phyloP scores from a whole-genome alignment of 495 filamentous ascomycete genomes.

The Sordaria brevicollis region DNA sequence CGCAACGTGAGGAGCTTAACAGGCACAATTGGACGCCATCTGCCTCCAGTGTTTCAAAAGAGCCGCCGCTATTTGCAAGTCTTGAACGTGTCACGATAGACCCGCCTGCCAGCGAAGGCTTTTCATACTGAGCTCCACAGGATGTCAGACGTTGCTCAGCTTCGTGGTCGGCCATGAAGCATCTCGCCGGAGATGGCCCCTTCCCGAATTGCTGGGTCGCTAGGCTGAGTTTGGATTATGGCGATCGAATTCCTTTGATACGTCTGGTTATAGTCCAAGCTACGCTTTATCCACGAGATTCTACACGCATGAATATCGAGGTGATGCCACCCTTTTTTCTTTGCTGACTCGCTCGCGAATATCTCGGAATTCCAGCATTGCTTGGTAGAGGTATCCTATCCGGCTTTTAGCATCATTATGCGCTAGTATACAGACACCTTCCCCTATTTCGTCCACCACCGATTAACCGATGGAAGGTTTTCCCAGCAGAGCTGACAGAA shows the following conservation, averaged over 20 bases:
- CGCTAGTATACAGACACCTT: not conserved
- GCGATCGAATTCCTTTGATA: not conserved
- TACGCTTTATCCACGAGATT: not conserved
- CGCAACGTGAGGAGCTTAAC: not conserved
- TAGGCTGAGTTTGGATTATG: not conserved
- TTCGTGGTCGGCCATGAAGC: not conserved
- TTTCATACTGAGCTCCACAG: not conserved
- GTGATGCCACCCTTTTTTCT: not conserved
- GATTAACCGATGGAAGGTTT: not conserved
- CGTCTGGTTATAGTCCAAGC: not conserved
- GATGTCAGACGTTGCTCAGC: not conserved
- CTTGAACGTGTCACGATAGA: not conserved
- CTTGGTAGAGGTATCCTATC: not conserved
- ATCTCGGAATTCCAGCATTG: not conserved
- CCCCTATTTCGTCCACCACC: not conserved
- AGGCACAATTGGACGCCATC: not conserved
- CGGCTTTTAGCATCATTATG: not conserved
- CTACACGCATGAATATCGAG: not conserved
- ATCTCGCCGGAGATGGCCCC: not conserved
- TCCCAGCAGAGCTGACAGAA: not conserved
- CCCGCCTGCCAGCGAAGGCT: not conserved
- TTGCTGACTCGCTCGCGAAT: not conserved
- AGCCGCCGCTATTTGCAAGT: not conserved
- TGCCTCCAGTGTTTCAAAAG: not conserved
- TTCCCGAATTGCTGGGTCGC: not conserved